Base-by-base conservation (phyloP, 2,329 filamentous ascomycete species). In the Xylariaceae sp. region DNA sequence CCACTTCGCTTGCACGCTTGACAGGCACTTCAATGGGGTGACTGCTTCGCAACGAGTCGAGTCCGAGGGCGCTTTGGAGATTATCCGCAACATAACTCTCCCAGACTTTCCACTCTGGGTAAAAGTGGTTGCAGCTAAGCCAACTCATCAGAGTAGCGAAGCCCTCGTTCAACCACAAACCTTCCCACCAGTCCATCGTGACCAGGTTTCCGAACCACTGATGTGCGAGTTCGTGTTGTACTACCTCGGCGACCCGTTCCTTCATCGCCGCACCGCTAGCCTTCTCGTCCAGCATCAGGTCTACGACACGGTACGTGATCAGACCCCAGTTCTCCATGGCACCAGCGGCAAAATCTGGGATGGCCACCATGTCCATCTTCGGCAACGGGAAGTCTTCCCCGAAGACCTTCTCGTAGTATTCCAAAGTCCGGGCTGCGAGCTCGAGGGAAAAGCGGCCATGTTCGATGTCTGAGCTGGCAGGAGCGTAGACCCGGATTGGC, bases 301-400 rank as follows among this genome's bases (percentile, higher is more conserved):
- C 90, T 32, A 96, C 91, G 18, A 95, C 88, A 57, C 92, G 87
- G 74, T 96, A 97, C 6, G 92, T 97, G 59, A 97, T 84, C 45
- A 97, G 76, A 66, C 92, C 92, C 92, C 92, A 97, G 70, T 97
- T 97, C 77, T 97, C 91, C 91, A 97, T 96, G 52, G 91, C 92
- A 55, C 92, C 92, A 43, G 90, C 90, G 44, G 90, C 90, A 67
- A 97, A 97, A 67, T 97, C 92, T 14, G 92, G 92, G 64, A 97
- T 91, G 40, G 92, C 91, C 60, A 95, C 85, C 86, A 95, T 94
- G 70, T 95, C 90, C 88, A 95, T 94, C 79, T 95, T 95, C 45
- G 90, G 90, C 39, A 95, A 75, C 6, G 90, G 90, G 66, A 94
- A 96, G 31, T 87, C 76, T 67, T 84, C 91, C 59, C 88, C 88